phyloP scores from a whole-genome alignment of 805 yeast genomes.

The Sporopachydermia lactativora region DNA sequence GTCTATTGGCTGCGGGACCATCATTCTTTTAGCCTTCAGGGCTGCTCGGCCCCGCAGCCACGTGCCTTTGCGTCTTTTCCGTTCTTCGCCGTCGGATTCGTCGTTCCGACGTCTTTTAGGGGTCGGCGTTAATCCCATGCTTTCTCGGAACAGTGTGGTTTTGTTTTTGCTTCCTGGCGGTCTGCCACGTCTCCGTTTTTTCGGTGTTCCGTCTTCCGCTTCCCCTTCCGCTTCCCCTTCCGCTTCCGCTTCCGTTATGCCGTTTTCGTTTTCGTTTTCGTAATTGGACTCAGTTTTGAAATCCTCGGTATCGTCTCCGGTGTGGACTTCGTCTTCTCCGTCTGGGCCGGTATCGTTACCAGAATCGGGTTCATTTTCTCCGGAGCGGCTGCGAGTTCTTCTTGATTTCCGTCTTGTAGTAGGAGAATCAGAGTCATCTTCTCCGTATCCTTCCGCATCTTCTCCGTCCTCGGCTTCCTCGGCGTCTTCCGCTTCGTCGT shows the following conservation, averaged over 20 bases:
- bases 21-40: conserved; percentile 8
- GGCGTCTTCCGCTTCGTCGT: conserved; percentile 3
- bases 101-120: conserved; percentile 11
- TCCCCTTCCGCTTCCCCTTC: conserved; percentile 5
- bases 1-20: conserved; percentile 4
- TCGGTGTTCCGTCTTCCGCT: conserved; percentile 2
- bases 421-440: no score
- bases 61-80: conserved; percentile 6
- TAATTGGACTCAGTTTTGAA: background rate
- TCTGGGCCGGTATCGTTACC: conserved; percentile 5
- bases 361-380: conserved; percentile 6
- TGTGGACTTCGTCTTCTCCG: conserved; percentile 5
- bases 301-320: background rate
- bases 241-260: conserved; percentile 4
- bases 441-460: conserved; percentile 2
- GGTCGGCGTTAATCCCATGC: conserved; percentile 13
- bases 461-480: conserved; percentile 5
- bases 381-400: no score
- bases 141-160: conserved; percentile 12
- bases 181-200: conserved; percentile 2
- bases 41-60: conserved; percentile 3
- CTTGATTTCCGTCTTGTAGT: no score
- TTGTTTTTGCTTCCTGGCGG: conserved; percentile 6
- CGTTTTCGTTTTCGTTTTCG: conserved; percentile 1
- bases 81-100: conserved; percentile 7